Evolutionary conservation across 148 eudicot species (phyloP).

Genomic region (Euryodendron excelsum): DNA sequence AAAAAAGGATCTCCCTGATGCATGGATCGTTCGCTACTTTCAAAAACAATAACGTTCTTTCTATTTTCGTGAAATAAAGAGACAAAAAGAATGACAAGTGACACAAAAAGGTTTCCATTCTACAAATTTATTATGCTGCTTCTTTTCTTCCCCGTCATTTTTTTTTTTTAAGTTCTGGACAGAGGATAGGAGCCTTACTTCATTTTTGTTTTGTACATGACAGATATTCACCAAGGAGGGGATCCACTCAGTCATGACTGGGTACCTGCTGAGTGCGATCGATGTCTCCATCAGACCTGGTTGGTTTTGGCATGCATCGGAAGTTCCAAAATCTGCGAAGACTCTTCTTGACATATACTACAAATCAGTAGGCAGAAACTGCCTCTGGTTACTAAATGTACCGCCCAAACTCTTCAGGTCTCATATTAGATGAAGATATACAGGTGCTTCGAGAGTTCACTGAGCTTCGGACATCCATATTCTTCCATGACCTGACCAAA

Average conservation of each 20-base stretch:
- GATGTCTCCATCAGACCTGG: conserved; percentile 89
- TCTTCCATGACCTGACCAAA: conserved; percentile 57
- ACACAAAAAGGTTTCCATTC: not conserved
- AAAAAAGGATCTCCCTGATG: not conserved
- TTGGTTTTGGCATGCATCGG: conserved; percentile 89
- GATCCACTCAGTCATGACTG: conserved; percentile 73
- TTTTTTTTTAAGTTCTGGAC: not conserved
- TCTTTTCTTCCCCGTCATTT: not conserved
- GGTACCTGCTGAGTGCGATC: conserved; percentile 92
- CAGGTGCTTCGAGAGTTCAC: conserved; percentile 66
- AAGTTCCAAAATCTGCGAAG: conserved; percentile 71
- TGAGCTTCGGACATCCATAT: conserved; percentile 53
- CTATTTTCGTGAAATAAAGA: not conserved
- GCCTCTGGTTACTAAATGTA: conserved; percentile 64
- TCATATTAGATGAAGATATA: conserved; percentile 67
- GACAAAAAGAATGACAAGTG: not conserved
- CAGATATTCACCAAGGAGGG: conserved; percentile 61
- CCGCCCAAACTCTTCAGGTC: conserved; percentile 91
- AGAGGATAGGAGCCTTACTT: conserved; percentile 2
- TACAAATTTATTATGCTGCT: not conserved
- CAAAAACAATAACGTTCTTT: not conserved
- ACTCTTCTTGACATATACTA: conserved; percentile 76
- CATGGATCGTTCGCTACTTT: not conserved
- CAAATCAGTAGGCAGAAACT: conserved; percentile 84
- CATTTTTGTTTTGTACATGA: conserved; percentile 8